Evolutionary conservation across 2,329 filamentous ascomycete genomes (phyloP), one percentile per base, ranked within the genome.

Genomic region (Paracamarosporium sp.): DNA sequence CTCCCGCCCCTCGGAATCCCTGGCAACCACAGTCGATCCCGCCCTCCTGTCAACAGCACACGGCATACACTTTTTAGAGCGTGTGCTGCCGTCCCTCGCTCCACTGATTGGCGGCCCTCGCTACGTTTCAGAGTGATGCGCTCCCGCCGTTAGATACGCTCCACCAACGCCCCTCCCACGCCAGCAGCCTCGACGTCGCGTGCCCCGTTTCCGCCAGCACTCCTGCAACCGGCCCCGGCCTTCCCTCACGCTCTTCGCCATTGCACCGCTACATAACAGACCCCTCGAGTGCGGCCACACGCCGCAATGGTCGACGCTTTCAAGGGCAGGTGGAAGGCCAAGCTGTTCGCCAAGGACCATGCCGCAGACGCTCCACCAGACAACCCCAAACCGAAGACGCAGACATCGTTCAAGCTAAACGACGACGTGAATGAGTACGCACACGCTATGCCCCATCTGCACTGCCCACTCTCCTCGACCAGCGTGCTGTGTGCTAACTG

Each of bases 381-480:
- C 51, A 64, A 71, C 43, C 58, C 57, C 52, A 72, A 69, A 63
- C 56, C 59, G 41, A 69, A 66, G 63, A 57, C 65, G 44, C 57
- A 61, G 45, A 55, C 60, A 40, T 56, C 57, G 58, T 73, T 77
- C 53, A 78, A 67, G 57, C 59, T 63, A 56, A 72, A 78, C 67
- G 75, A 81, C 50, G 80, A 83, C 63, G 80, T 88, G 55, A 80
- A 81, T 72, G 85, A 85, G 47, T 50, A 50, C 22, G 47, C 47
- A 27, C 9, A 25, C 25, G 13, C 43, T 12, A n/a, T 46, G 27
- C 43, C 43, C 27, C 24, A 2, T 15, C 25, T 30, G 15, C 25
- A 46, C 12, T 20, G 25, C 13, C 2, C 7, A 17, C 13, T 7
- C n/a, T 7, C n/a, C n/a, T 41, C 5, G n/a, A 20, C 17, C 28